Evolutionary conservation across 208 protist species (phyloP).

Genomic region (Jaenimonas drosophilae): DNA sequence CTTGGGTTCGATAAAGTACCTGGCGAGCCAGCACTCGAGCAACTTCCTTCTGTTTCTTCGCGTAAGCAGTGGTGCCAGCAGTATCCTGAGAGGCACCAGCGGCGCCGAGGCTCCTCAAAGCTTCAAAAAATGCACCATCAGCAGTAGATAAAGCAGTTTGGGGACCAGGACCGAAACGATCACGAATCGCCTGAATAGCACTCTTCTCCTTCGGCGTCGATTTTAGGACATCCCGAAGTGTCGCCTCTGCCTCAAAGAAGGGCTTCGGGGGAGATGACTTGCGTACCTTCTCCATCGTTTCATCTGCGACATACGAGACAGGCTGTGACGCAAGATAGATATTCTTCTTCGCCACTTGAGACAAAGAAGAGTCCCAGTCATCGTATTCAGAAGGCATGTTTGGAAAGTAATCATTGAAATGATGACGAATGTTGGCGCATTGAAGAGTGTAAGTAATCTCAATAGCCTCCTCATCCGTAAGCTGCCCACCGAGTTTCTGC

Average conservation of each 20-base stretch:
- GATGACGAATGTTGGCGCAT: conserved; percentile 50
- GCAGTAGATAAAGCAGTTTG: conserved; percentile 34
- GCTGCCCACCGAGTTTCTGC: conserved; percentile 32
- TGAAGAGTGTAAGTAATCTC: conserved; percentile 62
- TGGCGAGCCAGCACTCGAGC: conserved; percentile 42
- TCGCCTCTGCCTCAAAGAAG: conserved; percentile 60
- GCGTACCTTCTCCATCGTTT: conserved; percentile 42
- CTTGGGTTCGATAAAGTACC: conserved; percentile 64
- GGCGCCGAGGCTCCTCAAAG: conserved; percentile 23
- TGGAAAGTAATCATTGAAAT: conserved; percentile 81
- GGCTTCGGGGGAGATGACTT: conserved; percentile 25
- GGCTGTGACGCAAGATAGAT: conserved; percentile 33
- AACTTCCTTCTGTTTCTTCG: conserved; percentile 30
- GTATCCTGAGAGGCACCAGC: conserved; percentile 41
- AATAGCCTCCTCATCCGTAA: conserved; percentile 60
- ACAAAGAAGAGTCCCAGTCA: conserved; percentile 38
- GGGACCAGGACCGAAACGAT: conserved; percentile 46
- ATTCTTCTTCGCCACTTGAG: conserved; percentile 19
- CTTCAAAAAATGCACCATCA: conserved; percentile 50
- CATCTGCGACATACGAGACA: conserved; percentile 18
- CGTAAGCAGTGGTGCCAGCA: conserved; percentile 35
- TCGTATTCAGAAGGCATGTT: conserved; percentile 34
- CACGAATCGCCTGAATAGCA: conserved; percentile 40
- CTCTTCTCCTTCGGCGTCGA: conserved; percentile 35
- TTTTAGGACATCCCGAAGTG: conserved; percentile 53